phyloP scores from a whole-genome alignment of 352 stramenopile species.

The Pythium aphanidermatum region DNA sequence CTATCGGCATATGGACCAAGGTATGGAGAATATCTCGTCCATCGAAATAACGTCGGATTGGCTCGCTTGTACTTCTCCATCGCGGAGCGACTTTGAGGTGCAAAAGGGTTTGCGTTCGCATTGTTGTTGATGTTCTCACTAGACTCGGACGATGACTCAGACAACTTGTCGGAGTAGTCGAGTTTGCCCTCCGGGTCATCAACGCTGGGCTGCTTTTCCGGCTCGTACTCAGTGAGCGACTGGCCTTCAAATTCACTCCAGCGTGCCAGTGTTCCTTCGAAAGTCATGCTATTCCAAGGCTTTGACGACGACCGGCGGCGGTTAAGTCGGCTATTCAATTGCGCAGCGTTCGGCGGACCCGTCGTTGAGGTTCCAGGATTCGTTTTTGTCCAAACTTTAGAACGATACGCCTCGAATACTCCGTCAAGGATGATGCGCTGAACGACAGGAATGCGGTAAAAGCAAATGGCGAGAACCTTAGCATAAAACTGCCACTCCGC shows the following conservation, averaged over 20 bases:
- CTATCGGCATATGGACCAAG: constrained; percentile 39
- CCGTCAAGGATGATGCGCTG: constrained; percentile 47
- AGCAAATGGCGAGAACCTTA: constrained; percentile 64
- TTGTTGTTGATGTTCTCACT: constrained; percentile 23
- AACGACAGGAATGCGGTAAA: constrained; percentile 52
- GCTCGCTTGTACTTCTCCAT: constrained; percentile 40
- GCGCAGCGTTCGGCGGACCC: constrained; percentile 20
- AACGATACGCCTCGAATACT: constrained; percentile 42
- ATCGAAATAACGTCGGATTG: constrained; percentile 61
- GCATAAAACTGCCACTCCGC: constrained; percentile 57
- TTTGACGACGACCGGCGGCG: constrained; percentile 34
- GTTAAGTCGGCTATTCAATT: constrained; percentile 13
- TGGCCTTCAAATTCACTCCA: constrained; percentile 58
- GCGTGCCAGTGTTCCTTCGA: constrained; percentile 38
- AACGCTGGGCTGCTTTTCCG: constrained; percentile 12
- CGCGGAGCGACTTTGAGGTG: constrained; percentile 13
- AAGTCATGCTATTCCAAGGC: constrained; percentile 46
- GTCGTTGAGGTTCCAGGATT: constrained; percentile 5
- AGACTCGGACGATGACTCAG: constrained; percentile 15
- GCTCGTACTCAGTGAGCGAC: constrained; percentile 23
- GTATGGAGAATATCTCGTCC: constrained; percentile 53
- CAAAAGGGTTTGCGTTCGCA: constrained; percentile 9
- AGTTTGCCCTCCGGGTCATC: constrained; percentile 19
- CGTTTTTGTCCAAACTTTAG: constrained; percentile 44
- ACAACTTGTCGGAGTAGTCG: constrained; percentile 21